Base-by-base conservation (phyloP, 345 rosid genomes). In the Erysimum cheiranthoides region DNA sequence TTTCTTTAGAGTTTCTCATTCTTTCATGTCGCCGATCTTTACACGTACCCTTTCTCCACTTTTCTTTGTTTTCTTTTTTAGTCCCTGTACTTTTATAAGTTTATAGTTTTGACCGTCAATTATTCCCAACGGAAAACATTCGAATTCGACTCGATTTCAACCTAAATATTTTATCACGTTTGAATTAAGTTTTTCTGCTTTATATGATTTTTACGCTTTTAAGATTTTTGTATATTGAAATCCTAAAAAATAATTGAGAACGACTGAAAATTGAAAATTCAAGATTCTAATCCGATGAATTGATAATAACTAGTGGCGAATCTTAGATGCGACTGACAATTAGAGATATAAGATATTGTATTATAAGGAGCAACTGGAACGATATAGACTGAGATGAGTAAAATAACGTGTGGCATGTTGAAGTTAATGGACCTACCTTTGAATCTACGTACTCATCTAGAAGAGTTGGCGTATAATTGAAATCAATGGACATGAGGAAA, bases 371-470 rank as follows among this genome's bases (percentile, higher is more conserved):
- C 10, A 51, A 66, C 10, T 61, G 2, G 70, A 61, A 53, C 74
- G 32, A 42, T 60, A 39, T 46, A 47, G 38, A 49, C 53, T 50
- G 54, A 50, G 57, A 32, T 21, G 36, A 35, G 47, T 52, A 68
- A 61, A 61, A 61, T 69, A 61, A 76, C 70, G 80, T 76, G 75
- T 53, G 65, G 1, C 71, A 70, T 34, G 71, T 17, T 76, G 75
- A 53, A 69, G 16, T 43, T n/a, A 45, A 53, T 52, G 65, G 70
- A 61, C 74, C 56, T 49, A 75, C 74, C 32, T 61, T 12, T 69
- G 50, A 61, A 69, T 69, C 25, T 21, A 21, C 25, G 25, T 21
- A 21, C 25, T 21, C 25, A 21, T 21, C 75, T 35, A 53, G 51
- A 69, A 69, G 59, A 69, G 75, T 61, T 76, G 18, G 57, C 45